phyloP scores from a whole-genome alignment of 768 basidiomycete species.

The Sutorius australiensis region DNA sequence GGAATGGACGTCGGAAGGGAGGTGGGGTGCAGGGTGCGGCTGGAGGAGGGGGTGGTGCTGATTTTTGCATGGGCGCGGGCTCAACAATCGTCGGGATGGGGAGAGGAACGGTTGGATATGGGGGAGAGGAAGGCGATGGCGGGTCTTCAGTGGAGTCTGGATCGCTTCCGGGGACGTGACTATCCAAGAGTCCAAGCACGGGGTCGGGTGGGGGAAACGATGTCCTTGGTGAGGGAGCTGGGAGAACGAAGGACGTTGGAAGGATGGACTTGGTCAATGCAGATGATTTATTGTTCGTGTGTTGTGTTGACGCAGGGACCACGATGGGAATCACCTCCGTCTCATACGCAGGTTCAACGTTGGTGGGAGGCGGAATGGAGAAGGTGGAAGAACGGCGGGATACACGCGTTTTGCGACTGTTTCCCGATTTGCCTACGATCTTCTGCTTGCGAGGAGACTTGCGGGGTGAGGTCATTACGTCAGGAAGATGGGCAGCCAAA shows the following conservation, averaged over 20 bases:
- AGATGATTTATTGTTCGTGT: constrained; percentile 12
- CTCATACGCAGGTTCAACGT: constrained; percentile 45
- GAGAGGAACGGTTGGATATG: constrained; percentile 5
- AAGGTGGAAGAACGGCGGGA: constrained; percentile 45
- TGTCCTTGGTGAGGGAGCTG: constrained; percentile 71
- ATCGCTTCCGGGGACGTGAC: constrained; percentile 17
- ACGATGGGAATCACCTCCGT: constrained; percentile 45
- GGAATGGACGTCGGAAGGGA: constrained; percentile 49
- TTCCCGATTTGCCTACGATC: constrained; percentile 45
- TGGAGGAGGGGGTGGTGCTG: background rate
- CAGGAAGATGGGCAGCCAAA: constrained; percentile 23
- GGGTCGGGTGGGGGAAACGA: constrained; percentile 48
- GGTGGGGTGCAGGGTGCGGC: constrained; percentile 21
- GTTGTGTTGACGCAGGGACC: constrained; percentile 29
- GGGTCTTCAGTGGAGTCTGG: background rate
- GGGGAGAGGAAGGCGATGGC: background rate
- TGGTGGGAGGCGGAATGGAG: constrained; percentile 34
- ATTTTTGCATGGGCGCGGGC: constrained; percentile 11
- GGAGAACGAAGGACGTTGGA: constrained; percentile 70
- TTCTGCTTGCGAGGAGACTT: constrained; percentile 45
- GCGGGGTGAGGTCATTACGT: constrained; percentile 40
- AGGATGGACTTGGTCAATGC: constrained; percentile 46
- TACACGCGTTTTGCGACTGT: constrained; percentile 41
- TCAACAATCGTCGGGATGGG: constrained; percentile 22
- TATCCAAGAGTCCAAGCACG: constrained; percentile 27